phyloP scores from a whole-genome alignment of 2,329 filamentous ascomycete genomes.

The Aspergillus sp. region DNA sequence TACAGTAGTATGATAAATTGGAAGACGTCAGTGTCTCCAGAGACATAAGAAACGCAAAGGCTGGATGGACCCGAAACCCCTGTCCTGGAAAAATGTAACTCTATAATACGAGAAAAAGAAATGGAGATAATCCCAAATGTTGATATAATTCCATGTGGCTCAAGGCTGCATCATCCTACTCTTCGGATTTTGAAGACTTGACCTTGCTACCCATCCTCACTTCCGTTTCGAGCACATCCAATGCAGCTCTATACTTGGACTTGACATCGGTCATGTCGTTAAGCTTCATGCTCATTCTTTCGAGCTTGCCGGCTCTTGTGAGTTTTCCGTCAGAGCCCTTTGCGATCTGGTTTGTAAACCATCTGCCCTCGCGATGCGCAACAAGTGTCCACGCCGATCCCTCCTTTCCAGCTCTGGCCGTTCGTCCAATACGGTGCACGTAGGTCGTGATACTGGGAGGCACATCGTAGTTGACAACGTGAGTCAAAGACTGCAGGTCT shows the following conservation, averaged over 20 bases:
- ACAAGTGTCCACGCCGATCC: constrained; percentile 86
- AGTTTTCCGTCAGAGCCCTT: constrained; percentile 36
- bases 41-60: no score
- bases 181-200: constrained; percentile 3
- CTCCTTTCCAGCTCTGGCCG: constrained; percentile 70
- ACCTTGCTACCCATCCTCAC: constrained; percentile 20
- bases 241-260: constrained; percentile 26
- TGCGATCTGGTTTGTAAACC: constrained; percentile 86
- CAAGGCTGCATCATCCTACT: neutral
- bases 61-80: no score
- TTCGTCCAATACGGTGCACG: constrained; percentile 87
- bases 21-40: no score
- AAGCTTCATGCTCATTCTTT: constrained; percentile 26
- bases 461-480: constrained; percentile 92
- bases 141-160: no score
- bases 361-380: constrained; percentile 73
- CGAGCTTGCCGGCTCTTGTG: constrained; percentile 21
- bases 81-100: no score
- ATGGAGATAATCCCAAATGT: no score
- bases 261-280: constrained; percentile 23
- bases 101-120: no score
- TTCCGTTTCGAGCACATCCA: constrained; percentile 34
- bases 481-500: constrained; percentile 71
- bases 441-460: constrained; percentile 77
- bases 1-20: no score